phyloP scores from a whole-genome alignment of 1,284 basidiomycete species.

The Apiotrichum mycotoxinovorans region DNA sequence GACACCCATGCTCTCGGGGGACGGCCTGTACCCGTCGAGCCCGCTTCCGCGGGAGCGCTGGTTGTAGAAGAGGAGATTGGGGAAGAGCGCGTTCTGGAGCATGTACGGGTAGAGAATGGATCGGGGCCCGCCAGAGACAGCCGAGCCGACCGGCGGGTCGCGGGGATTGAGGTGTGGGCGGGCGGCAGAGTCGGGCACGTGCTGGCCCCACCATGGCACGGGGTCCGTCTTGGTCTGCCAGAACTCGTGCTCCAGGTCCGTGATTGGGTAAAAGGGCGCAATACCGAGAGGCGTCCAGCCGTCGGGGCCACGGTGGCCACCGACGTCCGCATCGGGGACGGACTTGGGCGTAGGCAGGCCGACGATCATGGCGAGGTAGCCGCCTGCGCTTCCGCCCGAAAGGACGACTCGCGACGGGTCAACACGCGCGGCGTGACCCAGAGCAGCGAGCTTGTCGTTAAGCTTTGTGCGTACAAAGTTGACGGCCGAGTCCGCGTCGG shows the following conservation, averaged over 20 bases:
- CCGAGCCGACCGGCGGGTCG: slow-evolving; percentile 35
- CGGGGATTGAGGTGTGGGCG: slow-evolving; percentile 40
- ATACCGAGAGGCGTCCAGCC: slow-evolving; percentile 35
- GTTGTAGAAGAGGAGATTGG: slow-evolving; percentile 38
- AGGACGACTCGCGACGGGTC: slow-evolving; percentile 39
- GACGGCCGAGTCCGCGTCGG: slow-evolving; percentile 36
- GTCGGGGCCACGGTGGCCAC: slow-evolving; percentile 35
- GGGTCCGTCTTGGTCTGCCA: slow-evolving; percentile 47
- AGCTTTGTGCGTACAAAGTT: slow-evolving; percentile 34
- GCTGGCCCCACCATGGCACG: slow-evolving; percentile 39
- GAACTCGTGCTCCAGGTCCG: slow-evolving; percentile 43
- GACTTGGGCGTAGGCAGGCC: slow-evolving; percentile 31
- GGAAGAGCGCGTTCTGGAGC: slow-evolving; percentile 47
- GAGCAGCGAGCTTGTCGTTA: slow-evolving; percentile 31
- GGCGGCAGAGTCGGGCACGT: slow-evolving; percentile 38
- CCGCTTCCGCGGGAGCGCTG: slow-evolving; percentile 38
- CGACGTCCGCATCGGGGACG: slow-evolving; percentile 33
- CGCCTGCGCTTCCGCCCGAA: slow-evolving; percentile 44
- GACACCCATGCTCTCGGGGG: slow-evolving; percentile 33
- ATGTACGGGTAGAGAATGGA: slow-evolving; percentile 47
- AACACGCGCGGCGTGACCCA: slow-evolving; percentile 26
- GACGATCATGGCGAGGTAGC: slow-evolving; percentile 45
- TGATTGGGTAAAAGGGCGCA: slow-evolving; percentile 47
- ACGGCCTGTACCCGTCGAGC: slow-evolving; percentile 38
- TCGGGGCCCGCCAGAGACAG: slow-evolving; percentile 40